Percentiles rank a stretch among this genome's conserved stretches.
These are phyloP conservation scores for Bothia castanella DNA, from an alignment of 1,284 basidiomycete genomes.

Conservation along the genomic window DNA sequence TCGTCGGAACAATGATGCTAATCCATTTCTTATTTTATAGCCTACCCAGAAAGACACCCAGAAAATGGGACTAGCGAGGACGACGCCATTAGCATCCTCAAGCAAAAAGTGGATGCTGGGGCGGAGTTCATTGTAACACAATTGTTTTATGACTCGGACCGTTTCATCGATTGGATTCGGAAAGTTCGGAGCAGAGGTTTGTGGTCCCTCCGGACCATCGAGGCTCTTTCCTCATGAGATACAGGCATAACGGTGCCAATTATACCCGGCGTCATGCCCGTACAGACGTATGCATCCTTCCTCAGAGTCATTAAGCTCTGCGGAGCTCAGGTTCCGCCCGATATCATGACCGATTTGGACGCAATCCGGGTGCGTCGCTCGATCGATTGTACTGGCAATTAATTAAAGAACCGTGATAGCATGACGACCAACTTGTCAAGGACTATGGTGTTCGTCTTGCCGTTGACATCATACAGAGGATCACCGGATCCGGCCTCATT, in stretches of 20 bases:
- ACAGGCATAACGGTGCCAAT: constrained; percentile 87
- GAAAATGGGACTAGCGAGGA: constrained; percentile 63
- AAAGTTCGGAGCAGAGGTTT: constrained; percentile 70
- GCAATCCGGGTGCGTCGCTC: constrained; percentile 66
- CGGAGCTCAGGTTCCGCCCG: constrained; percentile 73
- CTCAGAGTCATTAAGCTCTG: constrained; percentile 87
- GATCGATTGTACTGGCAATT: constrained; percentile 13
- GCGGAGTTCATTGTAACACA: constrained; percentile 97
- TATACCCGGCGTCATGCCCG: constrained; percentile 96
- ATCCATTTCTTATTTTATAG: constrained; percentile 38
- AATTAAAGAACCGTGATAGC: constrained; percentile 42
- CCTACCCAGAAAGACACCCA: constrained; percentile 91
- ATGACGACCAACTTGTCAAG: constrained; percentile 89
- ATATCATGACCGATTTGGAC: constrained; percentile 68
- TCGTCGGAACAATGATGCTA: neutral
- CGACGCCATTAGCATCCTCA: constrained; percentile 74
- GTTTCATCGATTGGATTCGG: constrained; percentile 76
- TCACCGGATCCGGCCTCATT: constrained; percentile 54
- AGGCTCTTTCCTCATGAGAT: constrained; percentile 9
- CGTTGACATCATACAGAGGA: constrained; percentile 65
- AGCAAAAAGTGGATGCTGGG: constrained; percentile 91
- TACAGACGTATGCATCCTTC: constrained; percentile 95
- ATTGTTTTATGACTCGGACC: constrained; percentile 92
- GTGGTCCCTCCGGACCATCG: constrained; percentile 19
- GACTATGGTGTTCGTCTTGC: constrained; percentile 82